A percentile compares a stretch with the other conserved stretches of the same genome.
Conservation (phyloP, 2,329 filamentous ascomycete genomes). For the Monosporascus sp. region DNA sequence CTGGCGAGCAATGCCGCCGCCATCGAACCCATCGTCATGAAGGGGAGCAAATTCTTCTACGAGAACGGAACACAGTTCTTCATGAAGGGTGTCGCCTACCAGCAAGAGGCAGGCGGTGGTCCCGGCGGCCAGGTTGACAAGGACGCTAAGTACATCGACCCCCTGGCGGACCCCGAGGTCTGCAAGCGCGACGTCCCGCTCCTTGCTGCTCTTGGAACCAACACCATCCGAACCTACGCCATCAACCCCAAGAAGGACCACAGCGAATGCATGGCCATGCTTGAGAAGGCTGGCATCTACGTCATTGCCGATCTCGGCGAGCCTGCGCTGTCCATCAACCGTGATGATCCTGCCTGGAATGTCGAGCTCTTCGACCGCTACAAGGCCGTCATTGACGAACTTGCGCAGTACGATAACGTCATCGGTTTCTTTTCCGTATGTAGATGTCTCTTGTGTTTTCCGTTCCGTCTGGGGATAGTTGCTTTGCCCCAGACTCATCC, state of each 20-base stretch:
- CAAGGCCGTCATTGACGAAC: slow-evolving; percentile 63
- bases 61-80: slow-evolving; percentile 50
- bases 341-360: slow-evolving; percentile 63
- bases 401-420: slow-evolving; percentile 68
- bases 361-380: slow-evolving; percentile 65
- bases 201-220: slow-evolving; percentile 62
- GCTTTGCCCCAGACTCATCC: too few species aligned
- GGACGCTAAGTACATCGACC: slow-evolving; percentile 57
- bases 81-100: slow-evolving; percentile 74
- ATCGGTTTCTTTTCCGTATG: slow-evolving; percentile 67
- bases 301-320: slow-evolving; percentile 71
- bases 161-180: slow-evolving; percentile 54
- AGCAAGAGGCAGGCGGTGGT: slow-evolving; percentile 53
- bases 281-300: slow-evolving; percentile 71
- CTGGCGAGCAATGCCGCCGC: slow-evolving; percentile 20
- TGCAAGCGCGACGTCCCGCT: slow-evolving; percentile 70
- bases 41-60: slow-evolving; percentile 59
- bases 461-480: too few species aligned
- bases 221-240: slow-evolving; percentile 74
- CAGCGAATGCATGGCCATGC: slow-evolving; percentile 62
- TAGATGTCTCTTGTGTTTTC: background rate
- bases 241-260: slow-evolving; percentile 66
- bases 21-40: slow-evolving; percentile 28
- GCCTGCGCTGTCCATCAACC: slow-evolving; percentile 66
- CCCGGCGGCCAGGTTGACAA: slow-evolving; percentile 30